Base-by-base conservation (phyloP, 805 yeast species). In the Starmerella vitae region DNA sequence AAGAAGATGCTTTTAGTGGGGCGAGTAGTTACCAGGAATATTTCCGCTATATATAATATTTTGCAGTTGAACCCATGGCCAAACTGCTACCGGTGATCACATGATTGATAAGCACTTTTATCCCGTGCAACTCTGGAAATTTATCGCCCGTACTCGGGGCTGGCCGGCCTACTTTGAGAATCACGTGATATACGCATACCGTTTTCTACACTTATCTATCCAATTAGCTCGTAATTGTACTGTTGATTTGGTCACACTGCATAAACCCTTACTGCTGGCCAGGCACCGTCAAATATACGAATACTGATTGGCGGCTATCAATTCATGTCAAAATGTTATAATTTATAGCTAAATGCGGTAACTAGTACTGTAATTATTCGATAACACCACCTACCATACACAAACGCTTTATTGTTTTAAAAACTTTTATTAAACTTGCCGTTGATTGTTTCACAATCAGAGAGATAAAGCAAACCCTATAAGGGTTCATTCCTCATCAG, bases 401-500 rank as follows among this genome's bases (percentile, higher is more conserved):
- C 7, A 33, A 18, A 8, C 25, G 20, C 13, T 20, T 12, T 13
- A 14, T 13, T 8, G 17, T 7, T 14, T 12, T 17, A 13, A 19
- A 10, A n/a, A n/a, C n/a, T n/a, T n/a, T n/a, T n/a, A n/a, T n/a
- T n/a, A n/a, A n/a, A n/a, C n/a, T n/a, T n/a, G n/a, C n/a, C n/a
- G n/a, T n/a, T n/a, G n/a, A n/a, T n/a, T n/a, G n/a, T n/a, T n/a
- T n/a, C n/a, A n/a, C n/a, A n/a, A n/a, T n/a, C n/a, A n/a, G n/a
- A n/a, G n/a, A n/a, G n/a, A n/a, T n/a, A n/a, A n/a, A n/a, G n/a
- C n/a, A 20, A 20, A 7, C 26, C 26, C 22, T 30, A 48, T 1
- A 61, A 39, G 10, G 76, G 76, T 28, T 74, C 78, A 49, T 86
- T 76, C 37, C 74, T 74, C 61, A 86, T 83, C 51, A 86, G 65